Conservation (phyloP, 2,329 filamentous ascomycete species). For the Colletotrichum orbiculare region DNA sequence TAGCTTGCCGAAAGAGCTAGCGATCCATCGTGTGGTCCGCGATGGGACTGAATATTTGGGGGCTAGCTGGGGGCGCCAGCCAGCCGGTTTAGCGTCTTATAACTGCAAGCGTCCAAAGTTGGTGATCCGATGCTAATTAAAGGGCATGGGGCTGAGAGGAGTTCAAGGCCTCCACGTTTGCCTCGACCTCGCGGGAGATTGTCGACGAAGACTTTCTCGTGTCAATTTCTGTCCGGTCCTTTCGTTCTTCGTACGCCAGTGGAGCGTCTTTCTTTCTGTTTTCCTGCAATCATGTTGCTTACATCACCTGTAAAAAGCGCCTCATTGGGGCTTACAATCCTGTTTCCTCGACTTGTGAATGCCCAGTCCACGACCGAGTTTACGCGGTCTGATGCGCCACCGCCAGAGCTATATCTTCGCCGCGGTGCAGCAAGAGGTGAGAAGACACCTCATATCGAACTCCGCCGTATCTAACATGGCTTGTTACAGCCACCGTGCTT, state of each 20-base stretch:
- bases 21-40: background rate
- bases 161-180: background rate
- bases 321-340: background rate
- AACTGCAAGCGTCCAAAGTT: background rate
- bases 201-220: background rate
- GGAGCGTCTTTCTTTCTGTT: background rate
- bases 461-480: background rate
- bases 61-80: too few species aligned
- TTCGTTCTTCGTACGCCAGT: background rate
- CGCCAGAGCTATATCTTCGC: conserved; percentile 2
- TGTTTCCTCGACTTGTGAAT: conserved; percentile 1
- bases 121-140: background rate
- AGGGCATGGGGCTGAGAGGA: background rate
- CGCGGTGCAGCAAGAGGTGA: conserved; percentile 2
- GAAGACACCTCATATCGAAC: too few species aligned
- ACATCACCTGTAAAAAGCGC: background rate
- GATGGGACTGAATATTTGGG: background rate
- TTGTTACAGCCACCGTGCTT: conserved; percentile 38
- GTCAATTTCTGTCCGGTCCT: background rate
- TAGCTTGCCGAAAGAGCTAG: conserved; percentile 18
- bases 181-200: background rate
- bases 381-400: conserved; percentile 2
- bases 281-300: background rate
- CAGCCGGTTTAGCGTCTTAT: background rate
- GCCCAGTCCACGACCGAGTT: conserved; percentile 1